Evolutionary conservation across 192 early-diverging fungal species (phyloP).

Genomic region (Backusella luteola): DNA sequence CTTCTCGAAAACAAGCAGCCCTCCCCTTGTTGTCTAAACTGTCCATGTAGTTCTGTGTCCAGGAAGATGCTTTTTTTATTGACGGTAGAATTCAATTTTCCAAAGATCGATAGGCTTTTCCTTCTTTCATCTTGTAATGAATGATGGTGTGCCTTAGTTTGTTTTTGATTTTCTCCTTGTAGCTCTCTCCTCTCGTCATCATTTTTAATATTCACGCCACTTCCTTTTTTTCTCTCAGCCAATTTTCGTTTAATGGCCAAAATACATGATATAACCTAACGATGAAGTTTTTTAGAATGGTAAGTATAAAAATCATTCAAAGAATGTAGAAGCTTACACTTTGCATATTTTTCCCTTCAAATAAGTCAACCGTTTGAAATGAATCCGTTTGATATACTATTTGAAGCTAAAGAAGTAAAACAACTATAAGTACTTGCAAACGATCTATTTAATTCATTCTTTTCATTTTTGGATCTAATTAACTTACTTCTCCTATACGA

Average conservation of each 20-base stretch:
- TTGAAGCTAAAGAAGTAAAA: slow-evolving; percentile 50
- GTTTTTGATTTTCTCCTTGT: background rate
- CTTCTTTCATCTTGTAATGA: background rate
- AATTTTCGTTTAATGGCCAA: slow-evolving; percentile 8
- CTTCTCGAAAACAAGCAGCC: background rate
- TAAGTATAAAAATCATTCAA: background rate
- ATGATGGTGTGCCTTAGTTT: background rate
- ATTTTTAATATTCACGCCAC: background rate
- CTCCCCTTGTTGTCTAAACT: background rate
- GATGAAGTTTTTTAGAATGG: background rate
- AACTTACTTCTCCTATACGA: slow-evolving; percentile 53
- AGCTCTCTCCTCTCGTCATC: background rate
- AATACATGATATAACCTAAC: slow-evolving; percentile 25
- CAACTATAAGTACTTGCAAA: background rate
- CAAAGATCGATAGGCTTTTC: background rate
- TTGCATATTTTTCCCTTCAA: slow-evolving; percentile 77
- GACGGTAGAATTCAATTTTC: background rate
- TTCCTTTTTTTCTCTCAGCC: background rate
- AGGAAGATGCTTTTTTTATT: background rate
- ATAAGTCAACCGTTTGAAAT: slow-evolving; percentile 82
- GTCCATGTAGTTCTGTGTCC: background rate
- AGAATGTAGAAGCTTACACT: slow-evolving; percentile 38
- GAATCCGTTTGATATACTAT: slow-evolving; percentile 67
- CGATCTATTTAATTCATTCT: background rate
- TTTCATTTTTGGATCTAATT: background rate